Conservation (phyloP, 2,329 filamentous ascomycete genomes). For the Bimuria novae-zelandiae region DNA sequence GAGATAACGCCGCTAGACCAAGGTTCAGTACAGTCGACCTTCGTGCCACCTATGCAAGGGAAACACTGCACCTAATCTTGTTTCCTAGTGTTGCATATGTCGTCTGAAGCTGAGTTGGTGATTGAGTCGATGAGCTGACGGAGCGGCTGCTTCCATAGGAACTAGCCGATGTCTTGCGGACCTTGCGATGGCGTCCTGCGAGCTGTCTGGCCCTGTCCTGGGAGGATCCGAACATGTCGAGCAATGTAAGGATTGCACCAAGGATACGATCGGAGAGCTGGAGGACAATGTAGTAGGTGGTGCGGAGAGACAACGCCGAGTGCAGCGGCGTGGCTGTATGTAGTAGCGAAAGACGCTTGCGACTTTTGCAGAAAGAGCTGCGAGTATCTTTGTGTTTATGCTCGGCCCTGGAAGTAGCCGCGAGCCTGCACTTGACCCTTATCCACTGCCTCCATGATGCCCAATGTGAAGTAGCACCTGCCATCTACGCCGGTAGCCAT, state of each 20-base stretch:
- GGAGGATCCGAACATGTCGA: slow-evolving; percentile 39
- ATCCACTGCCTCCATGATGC: not conserved
- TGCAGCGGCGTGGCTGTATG: not conserved
- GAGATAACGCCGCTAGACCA: not conserved
- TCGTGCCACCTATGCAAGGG: not conserved
- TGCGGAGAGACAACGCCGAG: not conserved
- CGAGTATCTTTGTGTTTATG: slow-evolving; percentile 7
- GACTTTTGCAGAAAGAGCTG: not conserved
- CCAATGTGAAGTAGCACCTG: not conserved
- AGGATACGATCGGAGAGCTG: slow-evolving; percentile 9
- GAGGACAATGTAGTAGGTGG: slow-evolving; percentile 8
- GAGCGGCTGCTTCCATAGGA: slow-evolving; percentile 24
- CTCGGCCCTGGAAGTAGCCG: slow-evolving; percentile 1
- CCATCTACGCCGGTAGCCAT: not conserved
- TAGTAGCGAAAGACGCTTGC: not conserved
- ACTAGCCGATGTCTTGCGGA: slow-evolving; percentile 27
- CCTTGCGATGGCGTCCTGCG: slow-evolving; percentile 36
- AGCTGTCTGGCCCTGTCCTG: slow-evolving; percentile 43
- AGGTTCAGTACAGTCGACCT: not conserved
- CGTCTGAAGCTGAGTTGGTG: slow-evolving; percentile 6
- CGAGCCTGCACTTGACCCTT: not conserved
- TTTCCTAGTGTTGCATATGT: not conserved
- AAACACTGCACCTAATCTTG: not conserved
- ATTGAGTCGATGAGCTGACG: slow-evolving; percentile 14
- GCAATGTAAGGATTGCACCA: slow-evolving; percentile 8